These are phyloP conservation scores for Rhynchospora breviuscula DNA, from an alignment of 176 grass and related monocot genomes.

Conservation along the genomic window DNA sequence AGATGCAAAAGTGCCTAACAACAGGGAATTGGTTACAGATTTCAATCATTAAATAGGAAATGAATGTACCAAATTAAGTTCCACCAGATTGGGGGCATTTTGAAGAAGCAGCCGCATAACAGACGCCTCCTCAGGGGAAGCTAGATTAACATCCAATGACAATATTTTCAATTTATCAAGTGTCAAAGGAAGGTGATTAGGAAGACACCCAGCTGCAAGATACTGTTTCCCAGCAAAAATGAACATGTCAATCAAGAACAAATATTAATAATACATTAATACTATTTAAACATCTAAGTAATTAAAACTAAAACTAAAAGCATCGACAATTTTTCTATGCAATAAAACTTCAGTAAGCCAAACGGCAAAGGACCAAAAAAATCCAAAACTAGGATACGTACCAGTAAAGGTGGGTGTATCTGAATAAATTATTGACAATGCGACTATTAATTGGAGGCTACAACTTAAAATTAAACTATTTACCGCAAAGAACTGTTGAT, in stretches of 20 bases:
- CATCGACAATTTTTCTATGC: neutral
- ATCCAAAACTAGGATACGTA: neutral
- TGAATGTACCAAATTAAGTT: conserved; percentile 7
- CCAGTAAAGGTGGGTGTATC: neutral
- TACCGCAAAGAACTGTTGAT: neutral
- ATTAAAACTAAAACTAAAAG: neutral
- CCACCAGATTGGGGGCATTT: conserved; percentile 2
- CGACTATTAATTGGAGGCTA: neutral
- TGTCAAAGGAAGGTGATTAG: neutral
- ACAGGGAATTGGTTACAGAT: neutral
- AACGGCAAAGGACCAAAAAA: neutral
- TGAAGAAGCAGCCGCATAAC: conserved; percentile 4
- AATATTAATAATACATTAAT: neutral
- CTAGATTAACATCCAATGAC: conserved; percentile 14
- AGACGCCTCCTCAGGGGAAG: neutral
- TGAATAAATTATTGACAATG: neutral
- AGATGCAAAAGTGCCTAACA: neutral
- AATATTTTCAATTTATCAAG: conserved; percentile 22
- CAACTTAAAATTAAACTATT: neutral
- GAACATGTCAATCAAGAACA: neutral
- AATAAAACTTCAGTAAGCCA: neutral
- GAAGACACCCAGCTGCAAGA: conserved; percentile 12
- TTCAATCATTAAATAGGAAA: neutral
- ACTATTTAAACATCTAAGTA: neutral
- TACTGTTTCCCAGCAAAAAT: neutral